Base-by-base conservation (phyloP, 1,284 basidiomycete genomes). In the Trametes sp. region DNA sequence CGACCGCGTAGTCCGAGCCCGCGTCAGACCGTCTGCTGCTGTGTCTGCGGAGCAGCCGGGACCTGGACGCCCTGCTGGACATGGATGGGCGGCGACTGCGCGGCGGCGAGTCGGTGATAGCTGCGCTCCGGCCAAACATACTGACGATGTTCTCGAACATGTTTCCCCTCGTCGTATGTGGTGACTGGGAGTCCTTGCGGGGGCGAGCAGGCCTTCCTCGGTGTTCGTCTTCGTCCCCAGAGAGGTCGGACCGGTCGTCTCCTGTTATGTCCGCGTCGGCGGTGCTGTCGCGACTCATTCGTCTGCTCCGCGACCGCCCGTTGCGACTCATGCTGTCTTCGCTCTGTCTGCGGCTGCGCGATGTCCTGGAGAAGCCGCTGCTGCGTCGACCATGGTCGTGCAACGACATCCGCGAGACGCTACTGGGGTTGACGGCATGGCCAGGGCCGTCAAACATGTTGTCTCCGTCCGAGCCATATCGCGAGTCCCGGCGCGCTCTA, bases 371-470 rank as follows among this genome's bases (percentile, higher is more conserved):
- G 81, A 82, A 81, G 31, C 82, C 84, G 70, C 88, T 90, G 68
- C 84, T 83, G 63, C 87, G 75, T 13, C 70, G 74, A 6, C 81
- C 78, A 13, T 81, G 74, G 56, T 86, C 86, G 38, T 84, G 77
- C 57, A 87, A 80, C 21, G 88, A 85, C 92, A 94, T 93, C 59
- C 88, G 82, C 9, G 92, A 92, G 10, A 88, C 84, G 69, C 90
- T 91, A 73, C 87, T 91, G 0, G 92, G 92, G 64, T 91, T 87
- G 29, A 83, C 85, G 35, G 78, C 78, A 71, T 90, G 87, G 1
- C 87, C 86, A 2, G 92, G 92, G 0, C 92, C 92, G 69, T 89
- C 88, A 71, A 93, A 94, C 80, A 92, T 86, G 23, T 87, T 78
- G 57, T 83, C 84, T 55, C 80, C 84, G 59, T 82, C 79, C 57